These are phyloP conservation scores for Purpureocillium lavendulum DNA, from an alignment of 2,329 filamentous ascomycete species.

Conservation along the genomic window DNA sequence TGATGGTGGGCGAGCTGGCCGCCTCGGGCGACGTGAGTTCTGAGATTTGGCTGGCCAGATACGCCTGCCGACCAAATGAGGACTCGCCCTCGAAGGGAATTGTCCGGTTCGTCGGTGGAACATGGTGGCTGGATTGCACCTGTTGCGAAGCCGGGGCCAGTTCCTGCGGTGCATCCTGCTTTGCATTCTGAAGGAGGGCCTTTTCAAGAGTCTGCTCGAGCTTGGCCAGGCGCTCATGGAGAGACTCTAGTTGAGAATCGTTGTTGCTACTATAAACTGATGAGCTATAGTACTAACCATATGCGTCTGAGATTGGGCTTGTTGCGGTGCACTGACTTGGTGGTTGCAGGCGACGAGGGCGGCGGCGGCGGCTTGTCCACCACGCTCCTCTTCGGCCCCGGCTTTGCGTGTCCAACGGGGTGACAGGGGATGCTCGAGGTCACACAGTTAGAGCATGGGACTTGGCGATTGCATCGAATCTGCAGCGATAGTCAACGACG, in stretches of 20 bases:
- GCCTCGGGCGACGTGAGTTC: neutral
- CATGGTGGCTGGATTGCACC: neutral
- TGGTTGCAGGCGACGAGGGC: no score
- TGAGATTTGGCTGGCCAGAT: constrained; percentile 1
- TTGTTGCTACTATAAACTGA: no score
- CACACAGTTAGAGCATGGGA: constrained; percentile 12
- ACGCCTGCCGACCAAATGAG: neutral
- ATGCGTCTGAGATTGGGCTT: no score
- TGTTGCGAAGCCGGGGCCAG: neutral
- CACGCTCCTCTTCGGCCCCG: no score
- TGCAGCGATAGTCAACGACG: neutral
- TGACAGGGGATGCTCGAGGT: constrained; percentile 11
- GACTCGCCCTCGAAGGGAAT: neutral
- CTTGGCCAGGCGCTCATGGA: neutral
- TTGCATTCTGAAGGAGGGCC: neutral
- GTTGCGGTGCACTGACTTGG: no score
- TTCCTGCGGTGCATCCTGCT: neutral
- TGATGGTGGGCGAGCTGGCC: neutral
- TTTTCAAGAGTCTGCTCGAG: neutral
- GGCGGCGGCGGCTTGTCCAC: neutral
- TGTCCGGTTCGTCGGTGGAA: neutral
- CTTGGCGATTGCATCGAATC: constrained; percentile 12
- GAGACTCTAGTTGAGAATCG: neutral
- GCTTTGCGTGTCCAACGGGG: constrained; percentile 1
- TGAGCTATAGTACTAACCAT: no score